Percentiles rank a stretch among this genome's conserved stretches.
phyloP scores from a whole-genome alignment of 129 eudicot genomes.

The Tagetes erecta region DNA sequence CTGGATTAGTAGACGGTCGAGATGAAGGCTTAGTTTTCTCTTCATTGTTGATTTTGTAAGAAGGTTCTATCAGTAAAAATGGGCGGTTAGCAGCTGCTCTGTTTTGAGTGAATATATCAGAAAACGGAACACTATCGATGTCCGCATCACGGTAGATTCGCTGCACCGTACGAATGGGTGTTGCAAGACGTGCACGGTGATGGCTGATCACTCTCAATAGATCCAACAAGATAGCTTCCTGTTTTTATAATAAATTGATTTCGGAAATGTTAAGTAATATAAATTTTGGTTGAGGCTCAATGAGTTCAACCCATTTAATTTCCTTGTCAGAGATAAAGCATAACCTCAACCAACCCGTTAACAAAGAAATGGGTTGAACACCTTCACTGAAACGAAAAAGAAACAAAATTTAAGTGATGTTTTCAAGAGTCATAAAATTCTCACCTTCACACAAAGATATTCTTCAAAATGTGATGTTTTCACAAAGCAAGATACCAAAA shows the following conservation, averaged over 20 bases:
- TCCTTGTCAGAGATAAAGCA: neutral
- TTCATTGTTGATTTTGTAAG: constrained; percentile 51
- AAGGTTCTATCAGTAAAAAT: constrained; percentile 59
- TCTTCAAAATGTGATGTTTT: constrained; percentile 78
- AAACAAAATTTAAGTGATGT: neutral
- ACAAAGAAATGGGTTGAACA: neutral
- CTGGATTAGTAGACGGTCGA: constrained; percentile 38
- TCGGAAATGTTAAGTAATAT: neutral
- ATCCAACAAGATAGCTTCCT: constrained; percentile 78
- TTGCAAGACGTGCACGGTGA: constrained; percentile 79
- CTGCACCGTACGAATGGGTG: constrained; percentile 73
- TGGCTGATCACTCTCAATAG: constrained; percentile 81
- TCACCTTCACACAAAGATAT: constrained; percentile 57
- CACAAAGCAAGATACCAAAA: constrained; percentile 78
- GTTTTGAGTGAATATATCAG: constrained; percentile 47
- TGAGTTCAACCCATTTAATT: neutral
- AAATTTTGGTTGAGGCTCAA: neutral
- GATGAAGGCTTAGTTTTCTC: constrained; percentile 51
- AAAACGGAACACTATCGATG: constrained; percentile 48
- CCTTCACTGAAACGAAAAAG: neutral
- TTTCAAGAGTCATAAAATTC: constrained; percentile 11
- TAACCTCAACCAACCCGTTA: neutral
- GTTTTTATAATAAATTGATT: constrained; percentile 23
- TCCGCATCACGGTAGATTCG: constrained; percentile 60
- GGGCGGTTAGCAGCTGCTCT: constrained; percentile 52